Evolutionary conservation across 1,139 yeast genomes (phyloP).

Genomic region (Geotrichum reessii): DNA sequence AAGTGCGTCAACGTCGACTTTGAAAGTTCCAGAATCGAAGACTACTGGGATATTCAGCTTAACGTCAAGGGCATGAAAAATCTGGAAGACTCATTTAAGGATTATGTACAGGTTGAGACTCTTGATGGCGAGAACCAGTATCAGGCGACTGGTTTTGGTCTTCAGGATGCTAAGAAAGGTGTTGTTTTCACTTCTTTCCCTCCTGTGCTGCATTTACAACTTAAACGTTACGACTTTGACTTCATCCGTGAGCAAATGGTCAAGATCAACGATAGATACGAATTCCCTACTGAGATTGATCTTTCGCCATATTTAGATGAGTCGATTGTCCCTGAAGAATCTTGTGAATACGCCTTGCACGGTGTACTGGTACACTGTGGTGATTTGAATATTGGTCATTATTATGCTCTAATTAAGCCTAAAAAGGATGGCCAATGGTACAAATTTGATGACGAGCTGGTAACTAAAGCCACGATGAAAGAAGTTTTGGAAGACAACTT

Average conservation of each 20-base stretch:
- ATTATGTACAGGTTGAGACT: conserved; percentile 83
- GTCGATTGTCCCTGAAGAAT: conserved; percentile 44
- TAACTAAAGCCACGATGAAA: conserved; percentile 73
- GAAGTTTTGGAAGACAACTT: conserved; percentile 91
- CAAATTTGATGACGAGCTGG: conserved; percentile 91
- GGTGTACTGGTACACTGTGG: conserved; percentile 96
- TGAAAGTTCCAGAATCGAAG: conserved; percentile 88
- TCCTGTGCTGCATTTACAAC: conserved; percentile 84
- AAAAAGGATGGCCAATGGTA: conserved; percentile 68
- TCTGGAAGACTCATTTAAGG: conserved; percentile 69
- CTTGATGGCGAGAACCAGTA: conserved; percentile 93
- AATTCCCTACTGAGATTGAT: conserved; percentile 80
- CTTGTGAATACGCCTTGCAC: conserved; percentile 77
- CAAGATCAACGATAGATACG: conserved; percentile 87
- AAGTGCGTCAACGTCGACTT: conserved; percentile 93
- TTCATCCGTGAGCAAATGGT: conserved; percentile 84
- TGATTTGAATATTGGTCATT: conserved; percentile 92
- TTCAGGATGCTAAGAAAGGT: conserved; percentile 96
- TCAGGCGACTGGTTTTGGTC: conserved; percentile 85
- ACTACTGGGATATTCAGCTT: conserved; percentile 95
- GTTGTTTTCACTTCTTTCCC: conserved; percentile 90
- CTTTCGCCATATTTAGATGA: conserved; percentile 72
- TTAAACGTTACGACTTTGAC: conserved; percentile 92
- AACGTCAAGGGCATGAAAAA: conserved; percentile 81
- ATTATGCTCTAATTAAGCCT: conserved; percentile 90